Percentiles rank a stretch among this genome's conserved stretches.
These are phyloP conservation scores for Fragilaria radians DNA, from an alignment of 108 stramenopile genomes.

Conservation along the genomic window DNA sequence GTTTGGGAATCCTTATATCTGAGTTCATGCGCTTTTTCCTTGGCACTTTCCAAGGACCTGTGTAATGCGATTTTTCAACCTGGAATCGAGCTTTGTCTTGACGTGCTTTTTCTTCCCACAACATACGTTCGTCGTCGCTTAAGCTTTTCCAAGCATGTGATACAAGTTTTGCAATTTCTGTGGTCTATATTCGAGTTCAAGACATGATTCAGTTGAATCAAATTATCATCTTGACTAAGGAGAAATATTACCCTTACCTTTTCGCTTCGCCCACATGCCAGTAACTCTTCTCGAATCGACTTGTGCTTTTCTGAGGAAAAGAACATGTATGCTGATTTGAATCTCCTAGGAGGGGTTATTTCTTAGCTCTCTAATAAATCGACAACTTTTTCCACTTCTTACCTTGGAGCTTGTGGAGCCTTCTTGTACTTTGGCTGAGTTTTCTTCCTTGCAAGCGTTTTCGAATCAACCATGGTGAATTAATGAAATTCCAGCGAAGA, in stretches of 20 bases:
- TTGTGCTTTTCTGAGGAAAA: conserved; percentile 42
- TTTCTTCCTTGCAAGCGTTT: no score
- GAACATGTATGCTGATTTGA: conserved; percentile 35
- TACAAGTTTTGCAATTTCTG: no score
- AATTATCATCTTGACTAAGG: neutral
- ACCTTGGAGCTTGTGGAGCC: no score
- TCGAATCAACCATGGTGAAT: no score
- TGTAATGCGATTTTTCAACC: conserved; percentile 29
- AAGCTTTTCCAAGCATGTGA: conserved; percentile 35
- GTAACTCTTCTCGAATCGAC: conserved; percentile 14
- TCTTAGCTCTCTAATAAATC: no score
- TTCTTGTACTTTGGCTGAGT: no score
- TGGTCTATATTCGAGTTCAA: conserved; percentile 26
- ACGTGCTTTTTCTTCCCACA: conserved; percentile 34
- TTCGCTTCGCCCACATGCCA: neutral
- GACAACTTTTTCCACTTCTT: no score
- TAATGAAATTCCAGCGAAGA: no score
- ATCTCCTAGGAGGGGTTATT: conserved; percentile 16
- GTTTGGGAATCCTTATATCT: conserved; percentile 19
- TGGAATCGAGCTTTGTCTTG: conserved; percentile 38
- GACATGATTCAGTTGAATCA: conserved; percentile 22
- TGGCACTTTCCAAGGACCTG: conserved; percentile 14
- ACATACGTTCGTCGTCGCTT: conserved; percentile 18
- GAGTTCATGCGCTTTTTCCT: conserved; percentile 9
- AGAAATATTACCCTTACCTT: conserved; percentile 11